Base-by-base conservation (phyloP, 345 rosid genomes). In the Rhizophora apiculata region DNA sequence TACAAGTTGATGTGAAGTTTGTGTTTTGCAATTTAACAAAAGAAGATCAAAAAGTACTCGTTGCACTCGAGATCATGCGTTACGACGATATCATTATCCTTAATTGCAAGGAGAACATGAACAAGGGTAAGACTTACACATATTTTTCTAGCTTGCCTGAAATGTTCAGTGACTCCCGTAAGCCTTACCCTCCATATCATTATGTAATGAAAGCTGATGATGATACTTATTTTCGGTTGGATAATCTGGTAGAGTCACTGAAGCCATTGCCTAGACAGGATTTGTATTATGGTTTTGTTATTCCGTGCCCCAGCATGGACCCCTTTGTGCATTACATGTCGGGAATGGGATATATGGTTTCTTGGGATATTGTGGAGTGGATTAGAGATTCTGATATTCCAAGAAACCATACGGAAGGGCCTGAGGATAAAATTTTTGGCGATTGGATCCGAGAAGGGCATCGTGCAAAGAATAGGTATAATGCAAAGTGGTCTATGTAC, bases 301-400 rank as follows among this genome's bases (percentile, higher is more conserved):
- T 93, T 69, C 97, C 96, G 27, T 93, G 98, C 74, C 80, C 72
- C 8, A 90, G 97, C 76, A 87, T 86, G 96, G 96, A 93, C 69
- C 96, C 98, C 11, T 93, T 91, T 65, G 84, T 79, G n/a, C 86
- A 80, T 68, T 93, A 93, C 84, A 93, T 91, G 94, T 83, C 96
- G 0, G 97, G 97, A 2, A 93, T 72, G 91, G 94, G 2, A 1
- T 93, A 89, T 67, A 71, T 89, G 75, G 80, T 89, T 22, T 88
- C 98, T 1, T 91, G 96, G 98, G 97, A 91, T 60, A 88, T 91
- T 0, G 90, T 82, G 5, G 91, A 89, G 73, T 93, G 98, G 97
- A 90, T 90, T 0, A 89, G 88, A 68, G 92, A 88, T 15, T 91
- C 93, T 0, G 89, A 89, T 4, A 83, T 91, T 11, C 92, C 98